Evolutionary conservation across 805 yeast species (phyloP).

Genomic region (Candida maesae): DNA sequence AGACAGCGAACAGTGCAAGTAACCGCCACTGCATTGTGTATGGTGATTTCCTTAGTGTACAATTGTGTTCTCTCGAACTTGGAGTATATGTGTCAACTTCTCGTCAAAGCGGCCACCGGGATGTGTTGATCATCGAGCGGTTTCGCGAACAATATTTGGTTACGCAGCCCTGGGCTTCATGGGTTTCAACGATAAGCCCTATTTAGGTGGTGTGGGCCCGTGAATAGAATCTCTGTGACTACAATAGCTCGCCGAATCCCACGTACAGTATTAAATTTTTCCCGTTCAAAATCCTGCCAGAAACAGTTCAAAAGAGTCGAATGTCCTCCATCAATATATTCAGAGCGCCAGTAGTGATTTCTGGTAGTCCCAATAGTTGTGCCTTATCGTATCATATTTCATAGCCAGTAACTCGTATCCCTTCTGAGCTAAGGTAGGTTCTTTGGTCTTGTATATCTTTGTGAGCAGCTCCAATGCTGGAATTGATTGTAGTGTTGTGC

Average conservation of each 20-base stretch:
- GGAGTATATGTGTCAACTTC: constrained; percentile 9
- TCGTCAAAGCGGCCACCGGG: too few relatives aligned
- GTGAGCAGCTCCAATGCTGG: constrained; percentile 65
- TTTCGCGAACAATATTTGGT: too few relatives aligned
- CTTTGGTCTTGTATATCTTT: constrained; percentile 35
- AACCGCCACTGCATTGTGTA: constrained; percentile 8
- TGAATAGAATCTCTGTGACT: too few relatives aligned
- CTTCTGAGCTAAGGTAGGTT: constrained; percentile 33
- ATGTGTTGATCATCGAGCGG: too few relatives aligned
- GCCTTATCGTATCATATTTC: constrained; percentile 59
- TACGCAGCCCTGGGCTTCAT: too few relatives aligned
- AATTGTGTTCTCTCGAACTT: not conserved
- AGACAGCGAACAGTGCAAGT: constrained; percentile 3
- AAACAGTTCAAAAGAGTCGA: too few relatives aligned
- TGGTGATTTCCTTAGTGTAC: not conserved
- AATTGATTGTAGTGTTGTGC: constrained; percentile 37
- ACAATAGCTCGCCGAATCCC: too few relatives aligned
- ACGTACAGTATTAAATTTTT: too few relatives aligned
- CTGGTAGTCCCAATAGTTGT: constrained; percentile 57
- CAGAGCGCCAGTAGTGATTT: constrained; percentile 15
- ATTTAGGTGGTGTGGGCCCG: too few relatives aligned
- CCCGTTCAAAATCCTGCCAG: too few relatives aligned
- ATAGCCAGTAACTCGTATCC: constrained; percentile 50
- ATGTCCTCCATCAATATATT: too few relatives aligned
- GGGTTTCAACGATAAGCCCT: too few relatives aligned